These are phyloP conservation scores for Immersiella caudata DNA, from an alignment of 495 filamentous ascomycete genomes.

Conservation along the genomic window DNA sequence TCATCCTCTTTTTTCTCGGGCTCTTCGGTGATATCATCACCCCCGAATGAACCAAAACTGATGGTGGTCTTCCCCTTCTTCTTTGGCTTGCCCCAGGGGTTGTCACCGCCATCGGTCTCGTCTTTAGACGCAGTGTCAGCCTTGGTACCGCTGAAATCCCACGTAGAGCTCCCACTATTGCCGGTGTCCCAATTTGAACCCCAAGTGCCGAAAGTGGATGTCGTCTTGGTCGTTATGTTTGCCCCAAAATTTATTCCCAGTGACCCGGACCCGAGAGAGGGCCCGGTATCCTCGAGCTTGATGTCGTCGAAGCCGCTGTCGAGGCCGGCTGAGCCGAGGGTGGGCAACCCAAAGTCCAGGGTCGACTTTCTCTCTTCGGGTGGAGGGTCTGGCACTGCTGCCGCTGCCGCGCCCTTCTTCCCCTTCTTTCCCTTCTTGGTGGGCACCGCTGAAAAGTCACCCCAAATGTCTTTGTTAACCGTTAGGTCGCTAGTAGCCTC, in stretches of 20 bases:
- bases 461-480: constrained; percentile 27
- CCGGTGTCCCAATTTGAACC: constrained; percentile 43
- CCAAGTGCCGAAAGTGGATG: constrained; percentile 38
- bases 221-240: constrained; percentile 34
- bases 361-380: constrained; percentile 29
- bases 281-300: constrained; percentile 48
- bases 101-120: constrained; percentile 34
- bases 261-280: constrained; percentile 39
- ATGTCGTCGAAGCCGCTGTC: constrained; percentile 51
- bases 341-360: constrained; percentile 26
- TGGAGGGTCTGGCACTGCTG: constrained; percentile 16
- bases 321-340: constrained; percentile 25
- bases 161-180: constrained; percentile 12
- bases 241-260: constrained; percentile 30
- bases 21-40: constrained; percentile 33
- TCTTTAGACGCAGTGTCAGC: constrained; percentile 27
- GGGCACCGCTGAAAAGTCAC: constrained; percentile 18
- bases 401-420: constrained; percentile 41
- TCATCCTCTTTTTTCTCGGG: constrained; percentile 22
- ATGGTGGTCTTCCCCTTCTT: constrained; percentile 45
- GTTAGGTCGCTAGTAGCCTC: constrained; percentile 20
- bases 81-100: constrained; percentile 52
- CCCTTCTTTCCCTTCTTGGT: constrained; percentile 54
- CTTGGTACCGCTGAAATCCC: constrained; percentile 17
- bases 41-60: constrained; percentile 43